Evolutionary conservation across 257 asterid species (phyloP).

Genomic region (Lavandula angustifolia): DNA sequence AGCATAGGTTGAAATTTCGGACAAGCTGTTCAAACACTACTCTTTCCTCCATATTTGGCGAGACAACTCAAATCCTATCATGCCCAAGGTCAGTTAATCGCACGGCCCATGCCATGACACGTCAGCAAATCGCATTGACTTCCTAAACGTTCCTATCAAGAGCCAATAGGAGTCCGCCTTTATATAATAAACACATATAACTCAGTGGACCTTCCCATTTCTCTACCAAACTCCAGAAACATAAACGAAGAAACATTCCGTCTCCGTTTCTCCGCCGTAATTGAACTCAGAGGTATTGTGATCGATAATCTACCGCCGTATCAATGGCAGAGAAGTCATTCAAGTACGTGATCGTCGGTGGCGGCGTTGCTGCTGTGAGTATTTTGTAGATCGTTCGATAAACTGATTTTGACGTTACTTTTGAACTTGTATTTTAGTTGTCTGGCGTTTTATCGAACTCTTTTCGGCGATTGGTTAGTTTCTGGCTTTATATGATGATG

Average conservation of each 20-base stretch:
- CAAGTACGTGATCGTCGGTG: conserved; percentile 91
- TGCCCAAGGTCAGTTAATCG: no score
- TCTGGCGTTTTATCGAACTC: background rate
- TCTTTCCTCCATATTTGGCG: no score
- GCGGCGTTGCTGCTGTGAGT: conserved; percentile 93
- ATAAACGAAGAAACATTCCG: background rate
- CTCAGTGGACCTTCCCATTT: conserved; percentile 30
- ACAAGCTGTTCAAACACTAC: no score
- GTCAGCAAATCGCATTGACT: no score
- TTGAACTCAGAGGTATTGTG: background rate
- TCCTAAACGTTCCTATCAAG: background rate
- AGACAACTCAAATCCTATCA: no score
- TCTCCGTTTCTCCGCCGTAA: conserved; percentile 6
- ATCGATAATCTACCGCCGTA: conserved; percentile 6
- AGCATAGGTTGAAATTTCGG: no score
- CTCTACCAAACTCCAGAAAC: conserved; percentile 30
- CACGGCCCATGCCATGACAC: no score
- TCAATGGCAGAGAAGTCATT: conserved; percentile 75
- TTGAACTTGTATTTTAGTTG: background rate
- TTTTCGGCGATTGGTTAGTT: background rate
- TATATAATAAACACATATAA: background rate
- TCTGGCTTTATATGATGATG: background rate
- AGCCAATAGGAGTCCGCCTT: conserved; percentile 29
- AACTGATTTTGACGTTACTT: background rate
- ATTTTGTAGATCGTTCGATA: conserved; percentile 17